Percentiles rank a stretch among this genome's conserved stretches.
Evolutionary conservation across 192 early-diverging fungal genomes (phyloP).

Genomic region (Paraglomus brasilianum): DNA sequence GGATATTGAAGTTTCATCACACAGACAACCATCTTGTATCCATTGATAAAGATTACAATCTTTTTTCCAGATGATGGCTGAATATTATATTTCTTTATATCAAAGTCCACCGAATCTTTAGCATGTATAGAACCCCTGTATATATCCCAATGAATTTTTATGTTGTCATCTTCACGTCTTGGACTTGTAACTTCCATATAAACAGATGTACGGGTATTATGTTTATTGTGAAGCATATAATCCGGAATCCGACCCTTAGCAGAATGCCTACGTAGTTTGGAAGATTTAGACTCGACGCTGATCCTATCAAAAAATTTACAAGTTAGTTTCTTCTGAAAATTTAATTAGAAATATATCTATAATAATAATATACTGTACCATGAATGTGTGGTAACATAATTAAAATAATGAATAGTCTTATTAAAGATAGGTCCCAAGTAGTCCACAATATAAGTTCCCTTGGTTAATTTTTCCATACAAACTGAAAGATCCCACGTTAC

Average conservation of each 20-base stretch:
- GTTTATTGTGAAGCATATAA: constrained; percentile 20
- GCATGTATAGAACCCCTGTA: constrained; percentile 23
- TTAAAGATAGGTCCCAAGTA: constrained; percentile 17
- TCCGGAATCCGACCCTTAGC: background rate
- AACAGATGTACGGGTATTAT: constrained; percentile 2
- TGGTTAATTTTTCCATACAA: background rate
- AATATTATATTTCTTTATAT: background rate
- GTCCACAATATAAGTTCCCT: constrained; percentile 12
- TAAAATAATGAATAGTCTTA: constrained; percentile 22
- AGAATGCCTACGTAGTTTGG: background rate
- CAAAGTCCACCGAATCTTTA: constrained; percentile 16
- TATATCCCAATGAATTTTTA: constrained; percentile 20
- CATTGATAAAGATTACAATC: constrained; percentile 22
- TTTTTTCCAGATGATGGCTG: background rate
- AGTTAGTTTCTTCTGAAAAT: background rate
- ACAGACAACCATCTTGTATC: constrained; percentile 13
- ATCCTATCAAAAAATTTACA: constrained; percentile 15
- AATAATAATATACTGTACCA: constrained; percentile 16
- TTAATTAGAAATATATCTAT: background rate
- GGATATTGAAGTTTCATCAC: constrained; percentile 10
- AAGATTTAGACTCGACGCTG: constrained; percentile 9
- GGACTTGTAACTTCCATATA: constrained; percentile 17
- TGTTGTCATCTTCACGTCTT: background rate
- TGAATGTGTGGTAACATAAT: constrained; percentile 22
- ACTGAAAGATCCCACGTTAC: constrained; percentile 3